These are phyloP conservation scores for Pseudocercospora pini-densiflorae DNA, from an alignment of 2,329 filamentous ascomycete genomes.

Conservation along the genomic window DNA sequence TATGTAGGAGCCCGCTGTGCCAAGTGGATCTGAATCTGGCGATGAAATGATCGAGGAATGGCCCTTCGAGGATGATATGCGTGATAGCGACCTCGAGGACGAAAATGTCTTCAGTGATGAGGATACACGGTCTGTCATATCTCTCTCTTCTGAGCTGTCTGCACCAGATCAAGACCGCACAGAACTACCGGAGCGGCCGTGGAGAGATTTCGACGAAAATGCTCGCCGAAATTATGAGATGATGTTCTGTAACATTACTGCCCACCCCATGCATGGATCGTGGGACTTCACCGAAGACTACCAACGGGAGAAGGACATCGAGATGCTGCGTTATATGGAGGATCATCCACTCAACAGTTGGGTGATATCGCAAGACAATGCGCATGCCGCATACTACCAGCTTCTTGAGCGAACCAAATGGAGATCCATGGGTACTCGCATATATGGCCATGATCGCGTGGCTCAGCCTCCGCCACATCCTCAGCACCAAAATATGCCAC, in stretches of 20 bases:
- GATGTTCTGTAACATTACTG: constrained; percentile 32
- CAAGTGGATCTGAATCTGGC: background rate
- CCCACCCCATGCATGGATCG: constrained; percentile 25
- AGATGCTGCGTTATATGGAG: constrained; percentile 37
- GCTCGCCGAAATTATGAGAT: constrained; percentile 30
- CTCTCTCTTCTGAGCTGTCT: constrained; percentile 27
- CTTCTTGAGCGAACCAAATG: constrained; percentile 35
- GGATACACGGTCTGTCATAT: constrained; percentile 31
- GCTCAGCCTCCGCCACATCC: constrained; percentile 10
- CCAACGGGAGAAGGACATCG: constrained; percentile 34
- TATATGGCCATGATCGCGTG: constrained; percentile 30
- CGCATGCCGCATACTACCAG: constrained; percentile 28
- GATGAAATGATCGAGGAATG: constrained; percentile 33
- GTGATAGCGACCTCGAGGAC: constrained; percentile 18
- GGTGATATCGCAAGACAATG: constrained; percentile 32
- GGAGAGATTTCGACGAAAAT: constrained; percentile 27
- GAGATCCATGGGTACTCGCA: constrained; percentile 32
- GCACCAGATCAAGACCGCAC: constrained; percentile 11
- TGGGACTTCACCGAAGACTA: constrained; percentile 38
- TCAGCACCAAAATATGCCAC: constrained; percentile 3
- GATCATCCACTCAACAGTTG: constrained; percentile 35
- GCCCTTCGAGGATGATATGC: constrained; percentile 19
- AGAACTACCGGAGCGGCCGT: constrained; percentile 27
- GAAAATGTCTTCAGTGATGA: constrained; percentile 37
- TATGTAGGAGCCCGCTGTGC: constrained; percentile 8